Conservation (phyloP, 148 eudicot genomes). For the Limonium bicolor region DNA sequence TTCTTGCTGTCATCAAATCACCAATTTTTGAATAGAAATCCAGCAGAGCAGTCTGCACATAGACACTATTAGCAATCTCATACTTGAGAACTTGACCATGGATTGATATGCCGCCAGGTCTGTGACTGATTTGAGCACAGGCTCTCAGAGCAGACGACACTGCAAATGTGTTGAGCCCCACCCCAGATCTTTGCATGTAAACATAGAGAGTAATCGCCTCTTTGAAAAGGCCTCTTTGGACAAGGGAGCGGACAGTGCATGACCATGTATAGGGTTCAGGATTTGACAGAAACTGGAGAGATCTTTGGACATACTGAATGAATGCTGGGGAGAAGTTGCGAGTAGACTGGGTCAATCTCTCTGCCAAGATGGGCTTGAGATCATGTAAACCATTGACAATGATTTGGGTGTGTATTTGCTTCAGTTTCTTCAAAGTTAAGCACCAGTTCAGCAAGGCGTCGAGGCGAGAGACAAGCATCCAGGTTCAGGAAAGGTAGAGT, state of each 20-base stretch:
- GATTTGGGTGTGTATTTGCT: conserved; percentile 56
- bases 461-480: conserved; percentile 33
- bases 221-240: conserved; percentile 28
- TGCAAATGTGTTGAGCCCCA: conserved; percentile 22
- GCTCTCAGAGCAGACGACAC: conserved; percentile 52
- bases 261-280: conserved; percentile 38
- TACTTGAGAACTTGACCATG: conserved; percentile 56
- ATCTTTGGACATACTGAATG: conserved; percentile 18
- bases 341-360: conserved; percentile 17
- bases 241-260: conserved; percentile 32
- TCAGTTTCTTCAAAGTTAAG: conserved; percentile 33
- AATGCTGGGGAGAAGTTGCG: conserved; percentile 8
- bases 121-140: conserved; percentile 34
- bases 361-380: conserved; percentile 24
- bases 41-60: conserved; percentile 57
- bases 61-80: conserved; percentile 36
- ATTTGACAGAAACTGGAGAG: conserved; percentile 23
- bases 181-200: conserved; percentile 34
- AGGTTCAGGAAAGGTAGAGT: not conserved
- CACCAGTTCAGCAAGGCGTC: conserved; percentile 19
- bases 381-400: conserved; percentile 20
- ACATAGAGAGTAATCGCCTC: conserved; percentile 45
- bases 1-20: conserved; percentile 34
- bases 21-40: conserved; percentile 64
- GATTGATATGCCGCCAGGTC: conserved; percentile 39